These are phyloP conservation scores for Curvularia lunata DNA, from an alignment of 2,329 filamentous ascomycete species.

Conservation along the genomic window DNA sequence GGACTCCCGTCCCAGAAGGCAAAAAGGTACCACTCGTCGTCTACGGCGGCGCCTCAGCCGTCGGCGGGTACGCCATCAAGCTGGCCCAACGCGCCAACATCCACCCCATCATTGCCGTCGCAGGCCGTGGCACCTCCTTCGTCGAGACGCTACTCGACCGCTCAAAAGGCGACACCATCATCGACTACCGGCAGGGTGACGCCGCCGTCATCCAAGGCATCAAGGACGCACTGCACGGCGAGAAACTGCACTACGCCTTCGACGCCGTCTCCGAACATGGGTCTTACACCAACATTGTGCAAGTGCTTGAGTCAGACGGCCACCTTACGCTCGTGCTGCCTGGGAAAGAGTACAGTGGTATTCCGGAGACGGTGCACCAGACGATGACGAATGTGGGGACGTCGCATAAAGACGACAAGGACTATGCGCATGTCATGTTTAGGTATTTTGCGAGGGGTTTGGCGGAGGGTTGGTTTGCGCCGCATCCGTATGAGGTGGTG, in stretches of 20 bases:
- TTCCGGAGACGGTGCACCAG: slow-evolving; percentile 50
- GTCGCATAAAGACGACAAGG: slow-evolving; percentile 38
- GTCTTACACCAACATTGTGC: slow-evolving; percentile 47
- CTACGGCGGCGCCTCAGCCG: slow-evolving; percentile 52
- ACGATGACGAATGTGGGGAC: slow-evolving; percentile 48
- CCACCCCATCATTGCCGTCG: slow-evolving; percentile 53
- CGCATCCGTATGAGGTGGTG: slow-evolving; percentile 60
- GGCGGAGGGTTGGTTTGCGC: slow-evolving; percentile 58
- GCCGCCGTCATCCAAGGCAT: slow-evolving; percentile 51
- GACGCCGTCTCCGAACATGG: slow-evolving; percentile 65
- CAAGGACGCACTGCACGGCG: slow-evolving; percentile 52
- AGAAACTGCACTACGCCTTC: slow-evolving; percentile 59
- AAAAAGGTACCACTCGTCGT: slow-evolving; percentile 45
- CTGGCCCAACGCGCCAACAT: slow-evolving; percentile 49
- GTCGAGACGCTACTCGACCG: slow-evolving; percentile 50
- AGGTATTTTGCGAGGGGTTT: slow-evolving; percentile 55
- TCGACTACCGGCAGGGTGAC: slow-evolving; percentile 64
- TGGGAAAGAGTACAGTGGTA: slow-evolving; percentile 51
- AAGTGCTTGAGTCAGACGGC: slow-evolving; percentile 47
- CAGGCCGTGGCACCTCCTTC: slow-evolving; percentile 47
- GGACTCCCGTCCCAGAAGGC: slow-evolving; percentile 32
- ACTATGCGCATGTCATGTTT: slow-evolving; percentile 57
- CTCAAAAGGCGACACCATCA: slow-evolving; percentile 50
- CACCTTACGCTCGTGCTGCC: slow-evolving; percentile 53
- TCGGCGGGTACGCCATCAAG: slow-evolving; percentile 52